Evolutionary conservation across 1,139 yeast species (phyloP), one percentile per base, ranked within the genome.

Genomic region (Kodamaea sp.): DNA sequence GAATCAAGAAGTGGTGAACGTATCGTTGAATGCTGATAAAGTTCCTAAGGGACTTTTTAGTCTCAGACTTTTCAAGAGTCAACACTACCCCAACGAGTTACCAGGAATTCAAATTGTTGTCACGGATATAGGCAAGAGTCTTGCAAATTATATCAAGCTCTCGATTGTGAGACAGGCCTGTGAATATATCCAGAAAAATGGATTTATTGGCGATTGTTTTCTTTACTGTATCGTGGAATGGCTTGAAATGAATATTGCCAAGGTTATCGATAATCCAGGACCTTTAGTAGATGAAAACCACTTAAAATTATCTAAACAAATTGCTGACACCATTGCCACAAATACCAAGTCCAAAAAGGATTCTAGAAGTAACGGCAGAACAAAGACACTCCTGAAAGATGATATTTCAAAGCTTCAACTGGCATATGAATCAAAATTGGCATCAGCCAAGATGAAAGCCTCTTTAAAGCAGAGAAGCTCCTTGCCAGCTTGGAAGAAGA

Each of bases 401-500:
- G 65, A 64, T 21, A 32, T 61, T 0, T 43, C 51, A 1, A 44
- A 42, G 10, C 50, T 66, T 29, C 55, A 59, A 44, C 34, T 39
- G 2, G 62, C 45, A 10, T 59, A 66, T 34, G 22, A 29, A 0
- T 38, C 48, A 14, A 43, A 54, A 24, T 34, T 41, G 1, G 38
- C 39, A 0, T 42, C 55, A 1, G 11, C 38, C 0, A 43, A 41
- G 26, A 42, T 65, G 42, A 41, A 46, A 29, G 29, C 37, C 2
- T 56, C 63, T 4, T 32, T 42, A 26, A 28, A 44, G 2, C 58
- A 64, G 8, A 72, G 97, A 44, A 47, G 70, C 10, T 55, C 56
- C 4, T 62, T 92, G 22, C 97, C 98, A 0, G 97, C 97, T 0
- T 90, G 96, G 95, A 57, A 65, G 9, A 83, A 83, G 53, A 70